A percentile compares a stretch with the other conserved stretches of the same genome.
Conservation (phyloP, 345 rosid species). For the Firmiana major region DNA sequence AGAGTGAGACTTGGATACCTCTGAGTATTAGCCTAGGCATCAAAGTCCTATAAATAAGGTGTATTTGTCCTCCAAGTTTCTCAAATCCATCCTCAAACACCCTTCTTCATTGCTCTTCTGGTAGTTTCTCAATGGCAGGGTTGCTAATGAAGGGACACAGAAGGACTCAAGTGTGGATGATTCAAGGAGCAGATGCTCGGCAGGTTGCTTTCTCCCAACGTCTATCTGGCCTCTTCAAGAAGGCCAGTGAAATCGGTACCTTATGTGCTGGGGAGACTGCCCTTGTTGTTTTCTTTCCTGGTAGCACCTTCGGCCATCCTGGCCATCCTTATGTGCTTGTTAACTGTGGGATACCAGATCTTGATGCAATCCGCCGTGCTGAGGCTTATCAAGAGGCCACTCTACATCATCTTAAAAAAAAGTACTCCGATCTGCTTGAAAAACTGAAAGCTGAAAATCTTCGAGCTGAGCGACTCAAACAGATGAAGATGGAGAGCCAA, state of each 20-base stretch:
- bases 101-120: neutral
- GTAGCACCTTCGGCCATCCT: neutral
- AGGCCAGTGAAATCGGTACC: conserved; percentile 16
- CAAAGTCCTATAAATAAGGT: conserved; percentile 22
- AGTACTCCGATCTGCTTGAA: neutral
- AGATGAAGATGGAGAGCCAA: neutral
- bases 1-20: neutral
- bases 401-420: neutral
- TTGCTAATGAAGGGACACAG: neutral
- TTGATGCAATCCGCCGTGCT: neutral
- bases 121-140: neutral
- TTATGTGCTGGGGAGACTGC: conserved; percentile 15
- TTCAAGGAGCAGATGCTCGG: neutral
- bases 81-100: neutral
- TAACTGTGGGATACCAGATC: neutral
- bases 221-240: conserved; percentile 1
- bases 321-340: neutral
- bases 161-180: neutral
- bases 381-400: conserved; percentile 1
- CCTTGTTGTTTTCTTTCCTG: conserved; percentile 11
- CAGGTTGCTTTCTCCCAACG: neutral
- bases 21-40: neutral
- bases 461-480: neutral
- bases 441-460: conserved; percentile 11
- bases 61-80: neutral